A percentile compares a stretch with the other conserved stretches of the same genome.
phyloP scores from a whole-genome alignment of 192 early-diverging fungal species.

The Coemansia furcata region DNA sequence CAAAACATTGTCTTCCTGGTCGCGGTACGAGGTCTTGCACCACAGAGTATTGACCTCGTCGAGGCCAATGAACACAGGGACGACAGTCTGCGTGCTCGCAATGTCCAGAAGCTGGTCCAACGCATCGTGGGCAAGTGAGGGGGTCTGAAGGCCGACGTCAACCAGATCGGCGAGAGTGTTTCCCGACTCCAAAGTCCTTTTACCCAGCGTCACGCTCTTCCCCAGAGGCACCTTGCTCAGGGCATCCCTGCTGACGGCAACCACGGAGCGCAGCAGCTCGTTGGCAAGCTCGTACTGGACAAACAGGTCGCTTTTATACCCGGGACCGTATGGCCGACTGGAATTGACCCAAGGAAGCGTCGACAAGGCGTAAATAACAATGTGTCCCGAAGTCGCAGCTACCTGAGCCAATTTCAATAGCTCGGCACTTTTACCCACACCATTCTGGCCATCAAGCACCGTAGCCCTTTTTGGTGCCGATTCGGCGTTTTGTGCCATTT shows the following conservation, averaged over 20 bases:
- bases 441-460: slow-evolving; percentile 36
- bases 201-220: slow-evolving; percentile 27
- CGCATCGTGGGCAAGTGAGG: slow-evolving; percentile 32
- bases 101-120: slow-evolving; percentile 35
- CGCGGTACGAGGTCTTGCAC: slow-evolving; percentile 31
- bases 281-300: slow-evolving; percentile 29
- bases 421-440: slow-evolving; percentile 49
- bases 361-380: slow-evolving; percentile 37
- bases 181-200: slow-evolving; percentile 14
- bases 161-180: slow-evolving; percentile 38
- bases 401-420: slow-evolving; percentile 43
- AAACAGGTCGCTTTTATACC: slow-evolving; percentile 16
- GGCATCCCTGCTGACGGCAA: slow-evolving; percentile 18
- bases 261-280: slow-evolving; percentile 24
- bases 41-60: slow-evolving; percentile 52
- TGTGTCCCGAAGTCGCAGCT: slow-evolving; percentile 19
- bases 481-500: slow-evolving; percentile 4
- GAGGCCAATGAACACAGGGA: slow-evolving; percentile 44
- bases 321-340: slow-evolving; percentile 42
- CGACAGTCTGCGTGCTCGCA: slow-evolving; percentile 35
- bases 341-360: slow-evolving; percentile 48
- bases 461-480: slow-evolving; percentile 20
- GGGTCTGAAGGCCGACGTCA: slow-evolving; percentile 26
- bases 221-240: slow-evolving; percentile 38
- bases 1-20: slow-evolving; percentile 34